phyloP scores from a whole-genome alignment of 1,284 basidiomycete genomes.

The Rhodotorula sp. region DNA sequence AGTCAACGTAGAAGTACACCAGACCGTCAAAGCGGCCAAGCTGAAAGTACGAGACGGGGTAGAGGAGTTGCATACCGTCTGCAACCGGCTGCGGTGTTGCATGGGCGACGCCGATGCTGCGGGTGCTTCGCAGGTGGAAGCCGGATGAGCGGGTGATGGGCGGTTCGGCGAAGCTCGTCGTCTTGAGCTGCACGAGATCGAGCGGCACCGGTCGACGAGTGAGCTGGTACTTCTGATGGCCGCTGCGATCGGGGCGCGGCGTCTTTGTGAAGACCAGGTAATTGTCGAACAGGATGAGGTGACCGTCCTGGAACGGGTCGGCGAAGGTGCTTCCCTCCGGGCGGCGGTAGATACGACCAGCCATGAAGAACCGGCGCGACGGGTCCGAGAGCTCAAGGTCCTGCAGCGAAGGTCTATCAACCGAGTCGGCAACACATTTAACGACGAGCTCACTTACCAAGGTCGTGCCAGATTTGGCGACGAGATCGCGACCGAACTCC shows the following conservation, averaged over 20 bases:
- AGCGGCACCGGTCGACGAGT: slow-evolving; percentile 82
- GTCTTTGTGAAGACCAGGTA: slow-evolving; percentile 85
- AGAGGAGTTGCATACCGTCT: slow-evolving; percentile 55
- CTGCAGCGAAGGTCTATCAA: slow-evolving; percentile 42
- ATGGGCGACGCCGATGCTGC: slow-evolving; percentile 1
- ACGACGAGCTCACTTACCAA: slow-evolving; percentile 11
- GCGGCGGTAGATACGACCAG: slow-evolving; percentile 75
- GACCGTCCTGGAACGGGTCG: slow-evolving; percentile 74
- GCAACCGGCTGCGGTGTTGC: not conserved
- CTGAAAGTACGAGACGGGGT: slow-evolving; percentile 77
- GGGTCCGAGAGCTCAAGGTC: slow-evolving; percentile 85
- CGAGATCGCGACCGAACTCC: slow-evolving; percentile 72
- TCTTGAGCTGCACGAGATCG: slow-evolving; percentile 64
- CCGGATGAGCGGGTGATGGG: slow-evolving; percentile 47
- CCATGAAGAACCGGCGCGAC: slow-evolving; percentile 74
- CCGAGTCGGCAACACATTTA: not conserved
- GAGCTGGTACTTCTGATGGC: slow-evolving; percentile 63
- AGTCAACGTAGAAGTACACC: slow-evolving; percentile 70
- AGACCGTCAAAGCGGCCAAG: slow-evolving; percentile 73
- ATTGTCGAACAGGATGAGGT: slow-evolving; percentile 86
- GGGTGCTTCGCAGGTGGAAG: slow-evolving; percentile 35
- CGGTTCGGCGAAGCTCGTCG: slow-evolving; percentile 74
- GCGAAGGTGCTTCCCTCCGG: slow-evolving; percentile 61
- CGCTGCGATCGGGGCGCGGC: slow-evolving; percentile 57
- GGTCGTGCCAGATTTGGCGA: slow-evolving; percentile 60